phyloP scores from a whole-genome alignment of 2,329 filamentous ascomycete genomes.

The Sordariomycetes sp. region DNA sequence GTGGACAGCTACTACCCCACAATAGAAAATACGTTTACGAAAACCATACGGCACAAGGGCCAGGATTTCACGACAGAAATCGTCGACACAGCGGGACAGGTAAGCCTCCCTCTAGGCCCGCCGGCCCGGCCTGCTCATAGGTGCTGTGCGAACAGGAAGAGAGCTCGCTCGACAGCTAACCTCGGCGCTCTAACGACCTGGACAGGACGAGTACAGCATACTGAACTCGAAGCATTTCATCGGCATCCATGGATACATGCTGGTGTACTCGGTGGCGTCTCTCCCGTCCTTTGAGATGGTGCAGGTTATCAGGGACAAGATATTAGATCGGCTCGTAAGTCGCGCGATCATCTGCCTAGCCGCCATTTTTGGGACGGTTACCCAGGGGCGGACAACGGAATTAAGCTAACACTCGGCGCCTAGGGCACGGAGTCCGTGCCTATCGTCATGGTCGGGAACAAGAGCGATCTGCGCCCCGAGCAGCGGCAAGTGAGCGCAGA shows the following conservation, averaged over 20 bases:
- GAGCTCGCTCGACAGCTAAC: neutral
- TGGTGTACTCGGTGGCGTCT: slow-evolving; percentile 94
- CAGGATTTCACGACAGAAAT: slow-evolving; percentile 95
- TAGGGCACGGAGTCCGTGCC: slow-evolving; percentile 88
- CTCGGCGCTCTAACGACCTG: slow-evolving; percentile 3
- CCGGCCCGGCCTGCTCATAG: neutral
- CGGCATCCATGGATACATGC: slow-evolving; percentile 96
- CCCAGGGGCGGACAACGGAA: neutral
- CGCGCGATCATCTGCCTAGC: neutral
- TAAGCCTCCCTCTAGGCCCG: slow-evolving; percentile 25
- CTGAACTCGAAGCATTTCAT: slow-evolving; percentile 98
- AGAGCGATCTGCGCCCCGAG: slow-evolving; percentile 84
- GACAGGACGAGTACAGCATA: slow-evolving; percentile 92
- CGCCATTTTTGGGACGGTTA: neutral
- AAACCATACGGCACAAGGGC: slow-evolving; percentile 82
- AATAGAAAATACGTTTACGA: slow-evolving; percentile 97
- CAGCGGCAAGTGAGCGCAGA: slow-evolving; percentile 82
- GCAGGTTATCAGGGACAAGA: slow-evolving; percentile 90
- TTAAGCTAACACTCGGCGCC: neutral
- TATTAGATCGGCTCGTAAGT: slow-evolving; percentile 82
- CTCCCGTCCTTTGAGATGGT: slow-evolving; percentile 97
- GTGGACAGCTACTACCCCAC: slow-evolving; percentile 99
- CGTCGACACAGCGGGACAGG: slow-evolving; percentile 93
- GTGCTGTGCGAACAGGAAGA: neutral
- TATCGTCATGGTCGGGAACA: slow-evolving; percentile 92